Conservation (phyloP, 2,329 filamentous ascomycete species). For the Xenoacremonium recifei region DNA sequence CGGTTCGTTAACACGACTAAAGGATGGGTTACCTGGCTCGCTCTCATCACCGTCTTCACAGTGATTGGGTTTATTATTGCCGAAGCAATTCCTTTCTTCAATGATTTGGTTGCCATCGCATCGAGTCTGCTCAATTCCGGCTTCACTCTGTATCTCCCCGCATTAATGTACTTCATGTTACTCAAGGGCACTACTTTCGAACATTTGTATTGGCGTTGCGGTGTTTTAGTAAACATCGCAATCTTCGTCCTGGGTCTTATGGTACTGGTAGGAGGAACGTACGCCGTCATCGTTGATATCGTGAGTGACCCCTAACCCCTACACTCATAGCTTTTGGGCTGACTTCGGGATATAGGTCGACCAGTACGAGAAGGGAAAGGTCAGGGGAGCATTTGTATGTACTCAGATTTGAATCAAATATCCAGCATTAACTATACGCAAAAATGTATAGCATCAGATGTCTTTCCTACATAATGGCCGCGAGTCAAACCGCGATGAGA, state of each 20-base stretch:
- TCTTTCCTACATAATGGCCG: too few relatives aligned
- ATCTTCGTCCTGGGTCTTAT: conserved; percentile 16
- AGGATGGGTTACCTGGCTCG: conserved; percentile 52
- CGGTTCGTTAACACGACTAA: conserved; percentile 21
- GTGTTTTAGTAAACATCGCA: conserved; percentile 13
- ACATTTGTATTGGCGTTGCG: conserved; percentile 10
- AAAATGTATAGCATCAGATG: too few relatives aligned
- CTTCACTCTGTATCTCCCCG: conserved; percentile 37
- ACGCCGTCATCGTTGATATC: conserved; percentile 1
- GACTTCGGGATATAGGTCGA: background rate
- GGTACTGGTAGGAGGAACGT: conserved; percentile 2
- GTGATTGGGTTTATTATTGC: conserved; percentile 43
- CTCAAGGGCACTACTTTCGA: conserved; percentile 21
- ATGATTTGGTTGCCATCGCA: conserved; percentile 55
- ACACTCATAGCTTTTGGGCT: too few relatives aligned
- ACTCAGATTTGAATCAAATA: background rate
- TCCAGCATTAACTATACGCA: background rate
- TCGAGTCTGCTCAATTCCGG: conserved; percentile 46
- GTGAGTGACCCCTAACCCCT: conserved; percentile 2
- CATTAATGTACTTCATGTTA: conserved; percentile 39
- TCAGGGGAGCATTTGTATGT: background rate
- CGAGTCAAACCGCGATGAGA: too few relatives aligned
- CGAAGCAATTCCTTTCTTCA: conserved; percentile 71
- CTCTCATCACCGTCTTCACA: conserved; percentile 56
- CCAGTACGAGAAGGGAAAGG: background rate